Percentiles rank a stretch among this genome's conserved stretches.
phyloP scores from a whole-genome alignment of 257 asterid species.

The Solanum commersonii region DNA sequence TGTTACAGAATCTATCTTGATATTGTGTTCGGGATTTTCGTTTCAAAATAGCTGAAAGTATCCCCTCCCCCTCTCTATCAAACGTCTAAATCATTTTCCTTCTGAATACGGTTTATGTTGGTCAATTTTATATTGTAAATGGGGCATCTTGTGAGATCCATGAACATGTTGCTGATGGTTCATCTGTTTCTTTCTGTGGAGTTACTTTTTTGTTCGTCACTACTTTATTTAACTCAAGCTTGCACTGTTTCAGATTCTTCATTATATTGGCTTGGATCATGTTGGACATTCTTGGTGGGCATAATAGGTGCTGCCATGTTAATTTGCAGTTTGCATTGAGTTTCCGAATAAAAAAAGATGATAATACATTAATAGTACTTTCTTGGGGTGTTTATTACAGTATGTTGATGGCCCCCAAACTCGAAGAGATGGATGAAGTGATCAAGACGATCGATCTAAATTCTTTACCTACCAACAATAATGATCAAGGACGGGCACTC shows the following conservation, averaged over 20 bases:
- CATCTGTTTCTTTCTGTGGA: neutral
- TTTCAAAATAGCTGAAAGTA: neutral
- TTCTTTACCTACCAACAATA: slow-evolving; percentile 23
- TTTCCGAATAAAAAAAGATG: neutral
- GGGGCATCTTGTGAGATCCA: neutral
- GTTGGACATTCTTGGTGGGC: slow-evolving; percentile 91
- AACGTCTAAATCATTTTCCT: neutral
- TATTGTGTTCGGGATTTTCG: neutral
- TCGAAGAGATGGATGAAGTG: slow-evolving; percentile 79
- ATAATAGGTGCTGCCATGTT: slow-evolving; percentile 42
- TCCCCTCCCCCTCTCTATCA: neutral
- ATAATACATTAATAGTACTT: no score
- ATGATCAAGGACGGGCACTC: slow-evolving; percentile 55
- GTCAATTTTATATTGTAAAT: neutral
- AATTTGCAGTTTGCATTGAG: neutral
- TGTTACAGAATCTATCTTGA: neutral
- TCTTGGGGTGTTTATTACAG: slow-evolving; percentile 22
- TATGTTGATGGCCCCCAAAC: slow-evolving; percentile 68
- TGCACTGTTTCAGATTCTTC: slow-evolving; percentile 65
- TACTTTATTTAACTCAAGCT: slow-evolving; percentile 9
- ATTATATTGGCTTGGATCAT: slow-evolving; percentile 93
- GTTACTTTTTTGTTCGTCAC: neutral
- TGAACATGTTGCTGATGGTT: neutral
- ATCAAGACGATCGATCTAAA: slow-evolving; percentile 51
- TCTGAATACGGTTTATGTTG: neutral